Conservation (phyloP, 2,329 filamentous ascomycete species). For the Penicillium sp. region DNA sequence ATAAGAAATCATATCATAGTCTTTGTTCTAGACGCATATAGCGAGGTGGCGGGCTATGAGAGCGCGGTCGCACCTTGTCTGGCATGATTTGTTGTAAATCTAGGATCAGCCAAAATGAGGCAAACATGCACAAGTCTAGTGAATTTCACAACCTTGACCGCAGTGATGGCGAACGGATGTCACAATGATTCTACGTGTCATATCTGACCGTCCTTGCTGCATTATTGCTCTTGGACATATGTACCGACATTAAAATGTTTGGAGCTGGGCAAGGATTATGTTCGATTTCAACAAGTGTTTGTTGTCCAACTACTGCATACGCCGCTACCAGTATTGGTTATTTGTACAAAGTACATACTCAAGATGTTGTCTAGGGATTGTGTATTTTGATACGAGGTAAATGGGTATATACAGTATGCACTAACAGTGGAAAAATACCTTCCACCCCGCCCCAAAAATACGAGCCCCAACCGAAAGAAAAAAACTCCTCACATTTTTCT, state of each 20-base stretch:
- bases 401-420: too few relatives aligned
- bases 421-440: too few relatives aligned
- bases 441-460: too few relatives aligned
- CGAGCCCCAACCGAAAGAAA: too few relatives aligned
- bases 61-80: too few relatives aligned
- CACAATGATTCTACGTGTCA: background rate
- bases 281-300: background rate
- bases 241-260: too few relatives aligned
- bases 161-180: background rate
- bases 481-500: too few relatives aligned
- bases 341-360: background rate
- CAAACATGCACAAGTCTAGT: background rate
- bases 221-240: slow-evolving; percentile 1
- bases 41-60: too few relatives aligned
- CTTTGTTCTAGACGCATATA: too few relatives aligned
- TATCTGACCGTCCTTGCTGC: background rate
- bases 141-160: background rate
- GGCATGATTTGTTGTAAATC: background rate
- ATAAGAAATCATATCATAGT: too few relatives aligned
- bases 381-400: too few relatives aligned
- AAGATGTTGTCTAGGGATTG: background rate
- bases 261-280: background rate
- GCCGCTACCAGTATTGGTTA: background rate
- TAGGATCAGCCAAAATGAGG: background rate
- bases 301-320: background rate